phyloP scores from a whole-genome alignment of 2,329 filamentous ascomycete genomes.

The Ophiocordyceps camponoti-floridani region DNA sequence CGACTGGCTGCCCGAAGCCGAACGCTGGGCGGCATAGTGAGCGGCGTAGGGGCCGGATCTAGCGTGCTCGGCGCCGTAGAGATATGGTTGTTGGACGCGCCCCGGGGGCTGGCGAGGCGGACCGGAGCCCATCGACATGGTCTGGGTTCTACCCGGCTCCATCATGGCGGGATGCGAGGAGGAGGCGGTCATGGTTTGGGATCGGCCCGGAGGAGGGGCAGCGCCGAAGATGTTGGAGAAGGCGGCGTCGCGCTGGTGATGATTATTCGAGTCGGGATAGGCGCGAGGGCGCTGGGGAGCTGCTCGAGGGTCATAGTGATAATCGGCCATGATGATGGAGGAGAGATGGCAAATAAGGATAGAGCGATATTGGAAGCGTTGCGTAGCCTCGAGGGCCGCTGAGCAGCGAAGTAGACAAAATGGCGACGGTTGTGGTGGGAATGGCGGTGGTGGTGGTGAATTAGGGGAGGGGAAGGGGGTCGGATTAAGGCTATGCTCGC shows the following conservation, averaged over 20 bases:
- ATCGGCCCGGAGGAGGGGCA: constrained; percentile 70
- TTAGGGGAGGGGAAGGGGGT: neutral
- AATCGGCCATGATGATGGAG: constrained; percentile 33
- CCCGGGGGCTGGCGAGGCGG: constrained; percentile 50
- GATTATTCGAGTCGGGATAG: constrained; percentile 30
- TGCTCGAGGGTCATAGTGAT: constrained; percentile 34
- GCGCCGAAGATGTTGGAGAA: constrained; percentile 93
- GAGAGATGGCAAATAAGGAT: neutral
- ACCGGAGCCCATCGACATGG: constrained; percentile 38
- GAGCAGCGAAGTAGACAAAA: constrained; percentile 2
- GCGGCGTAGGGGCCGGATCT: constrained; percentile 11
- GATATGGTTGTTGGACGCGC: constrained; percentile 23
- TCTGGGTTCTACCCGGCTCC: constrained; percentile 54
- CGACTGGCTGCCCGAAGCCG: constrained; percentile 29
- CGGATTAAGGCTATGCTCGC: neutral
- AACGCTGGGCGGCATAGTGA: constrained; percentile 35
- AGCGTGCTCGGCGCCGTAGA: constrained; percentile 16
- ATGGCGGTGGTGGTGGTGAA: neutral
- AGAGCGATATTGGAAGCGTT: neutral
- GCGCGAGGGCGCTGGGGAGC: constrained; percentile 25
- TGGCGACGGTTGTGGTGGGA: neutral
- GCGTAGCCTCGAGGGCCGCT: neutral
- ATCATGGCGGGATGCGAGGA: constrained; percentile 34
- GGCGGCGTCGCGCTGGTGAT: constrained; percentile 67
- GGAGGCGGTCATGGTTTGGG: constrained; percentile 86